These are phyloP conservation scores for Fusarium succisae DNA, from an alignment of 2,329 filamentous ascomycete genomes.

Conservation along the genomic window DNA sequence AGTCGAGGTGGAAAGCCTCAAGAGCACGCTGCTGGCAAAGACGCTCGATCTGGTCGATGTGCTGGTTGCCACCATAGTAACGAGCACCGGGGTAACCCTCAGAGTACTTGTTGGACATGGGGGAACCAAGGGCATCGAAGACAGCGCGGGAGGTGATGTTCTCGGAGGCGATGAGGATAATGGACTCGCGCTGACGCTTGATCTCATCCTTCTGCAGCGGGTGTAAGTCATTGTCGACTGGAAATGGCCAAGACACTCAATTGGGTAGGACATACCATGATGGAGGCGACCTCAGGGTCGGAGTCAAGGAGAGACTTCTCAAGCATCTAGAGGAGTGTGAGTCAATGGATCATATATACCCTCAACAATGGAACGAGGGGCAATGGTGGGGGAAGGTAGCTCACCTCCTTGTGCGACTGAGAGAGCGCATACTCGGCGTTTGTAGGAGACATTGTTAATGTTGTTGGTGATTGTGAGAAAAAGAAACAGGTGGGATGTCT, in stretches of 20 bases:
- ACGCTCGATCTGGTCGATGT: constrained; percentile 95
- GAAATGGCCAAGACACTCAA: not conserved
- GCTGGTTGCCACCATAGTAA: constrained; percentile 99
- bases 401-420: constrained; percentile 63
- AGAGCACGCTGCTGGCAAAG: constrained; percentile 95
- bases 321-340: constrained; percentile 74
- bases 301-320: constrained; percentile 92
- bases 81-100: constrained; percentile 97
- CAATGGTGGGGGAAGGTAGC: constrained; percentile 43
- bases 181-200: constrained; percentile 96
- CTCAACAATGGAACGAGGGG: constrained; percentile 10
- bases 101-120: constrained; percentile 99
- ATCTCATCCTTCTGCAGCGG: constrained; percentile 81
- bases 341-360: constrained; percentile 20
- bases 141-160: constrained; percentile 99
- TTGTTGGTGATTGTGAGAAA: constrained; percentile 20
- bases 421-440: constrained; percentile 62
- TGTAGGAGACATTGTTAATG: constrained; percentile 52
- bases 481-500: constrained; percentile 13
- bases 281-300: constrained; percentile 93
- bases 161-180: constrained; percentile 98
- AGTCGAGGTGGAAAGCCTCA: constrained; percentile 86
- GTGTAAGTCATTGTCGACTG: constrained; percentile 43
- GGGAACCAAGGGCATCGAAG: constrained; percentile 93
- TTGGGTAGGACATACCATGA: constrained; percentile 77